A percentile compares a stretch with the other conserved stretches of the same genome.
Evolutionary conservation across 2,329 filamentous ascomycete species (phyloP).

Genomic region (Stemphylium lycopersici): DNA sequence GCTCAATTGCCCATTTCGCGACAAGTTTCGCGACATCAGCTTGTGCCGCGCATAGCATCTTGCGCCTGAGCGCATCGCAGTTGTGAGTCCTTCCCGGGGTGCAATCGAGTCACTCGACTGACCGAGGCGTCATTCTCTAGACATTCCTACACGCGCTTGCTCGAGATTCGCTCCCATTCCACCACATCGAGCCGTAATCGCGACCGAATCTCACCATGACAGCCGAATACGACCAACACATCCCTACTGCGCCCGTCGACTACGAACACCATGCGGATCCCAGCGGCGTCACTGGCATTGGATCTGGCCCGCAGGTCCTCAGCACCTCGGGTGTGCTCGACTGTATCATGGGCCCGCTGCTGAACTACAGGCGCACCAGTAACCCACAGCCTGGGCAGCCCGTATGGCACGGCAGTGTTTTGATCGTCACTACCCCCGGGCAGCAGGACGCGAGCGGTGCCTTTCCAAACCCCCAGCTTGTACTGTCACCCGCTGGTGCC

Average conservation of each 20-base stretch:
- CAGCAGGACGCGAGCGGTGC: slow-evolving; percentile 48
- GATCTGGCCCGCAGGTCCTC: slow-evolving; percentile 51
- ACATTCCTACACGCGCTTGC: slow-evolving; percentile 8
- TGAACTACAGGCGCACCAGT: slow-evolving; percentile 80
- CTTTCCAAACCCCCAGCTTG: slow-evolving; percentile 61
- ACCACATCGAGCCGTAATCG: neutral
- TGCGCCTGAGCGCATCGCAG: slow-evolving; percentile 21
- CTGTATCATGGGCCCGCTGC: slow-evolving; percentile 72
- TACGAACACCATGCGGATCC: slow-evolving; percentile 25
- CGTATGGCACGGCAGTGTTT: slow-evolving; percentile 82
- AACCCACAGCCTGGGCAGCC: slow-evolving; percentile 53
- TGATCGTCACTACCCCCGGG: slow-evolving; percentile 80
- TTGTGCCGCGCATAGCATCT: slow-evolving; percentile 7
- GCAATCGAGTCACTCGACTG: slow-evolving; percentile 15
- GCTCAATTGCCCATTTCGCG: slow-evolving; percentile 2
- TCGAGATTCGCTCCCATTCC: neutral
- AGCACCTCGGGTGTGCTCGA: slow-evolving; percentile 55
- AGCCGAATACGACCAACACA: neutral
- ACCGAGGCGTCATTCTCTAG: slow-evolving; percentile 9
- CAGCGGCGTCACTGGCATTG: slow-evolving; percentile 46
- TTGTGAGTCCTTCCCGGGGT: slow-evolving; percentile 17
- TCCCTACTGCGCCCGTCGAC: neutral
- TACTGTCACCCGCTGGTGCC: slow-evolving; percentile 59
- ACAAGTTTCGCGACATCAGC: slow-evolving; percentile 1
- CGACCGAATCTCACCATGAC: slow-evolving; percentile 8